These are phyloP conservation scores for Monosporascus sp. DNA, from an alignment of 2,329 filamentous ascomycete genomes.

Conservation along the genomic window DNA sequence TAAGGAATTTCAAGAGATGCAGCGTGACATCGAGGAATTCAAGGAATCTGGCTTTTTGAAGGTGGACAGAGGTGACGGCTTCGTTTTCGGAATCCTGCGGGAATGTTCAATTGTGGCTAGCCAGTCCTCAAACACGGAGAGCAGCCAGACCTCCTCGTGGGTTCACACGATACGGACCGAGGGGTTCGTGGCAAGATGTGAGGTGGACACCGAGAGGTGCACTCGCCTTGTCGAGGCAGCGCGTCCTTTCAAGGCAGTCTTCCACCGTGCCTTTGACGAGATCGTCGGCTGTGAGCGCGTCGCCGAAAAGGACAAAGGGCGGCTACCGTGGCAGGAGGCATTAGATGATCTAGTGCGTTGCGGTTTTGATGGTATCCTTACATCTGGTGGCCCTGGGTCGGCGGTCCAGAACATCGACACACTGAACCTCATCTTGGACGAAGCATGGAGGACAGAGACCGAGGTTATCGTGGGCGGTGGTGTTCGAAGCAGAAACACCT, in stretches of 20 bases:
- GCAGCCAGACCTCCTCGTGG: too few species aligned
- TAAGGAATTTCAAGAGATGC: constrained; percentile 40
- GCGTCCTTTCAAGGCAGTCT: constrained; percentile 39
- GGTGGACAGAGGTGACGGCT: constrained; percentile 42
- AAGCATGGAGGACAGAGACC: constrained; percentile 21
- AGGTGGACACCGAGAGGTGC: constrained; percentile 37
- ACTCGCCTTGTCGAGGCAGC: constrained; percentile 35
- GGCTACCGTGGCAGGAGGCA: constrained; percentile 14
- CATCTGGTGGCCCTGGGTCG: constrained; percentile 42
- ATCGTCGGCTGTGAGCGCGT: constrained; percentile 27
- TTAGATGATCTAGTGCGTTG: constrained; percentile 32
- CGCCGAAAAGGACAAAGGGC: neutral
- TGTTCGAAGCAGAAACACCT: constrained; percentile 37
- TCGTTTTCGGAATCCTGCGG: constrained; percentile 48
- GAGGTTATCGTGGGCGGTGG: constrained; percentile 50
- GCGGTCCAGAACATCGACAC: constrained; percentile 33
- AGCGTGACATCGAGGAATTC: constrained; percentile 31
- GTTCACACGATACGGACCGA: neutral
- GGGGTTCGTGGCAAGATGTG: constrained; percentile 2
- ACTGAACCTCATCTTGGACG: constrained; percentile 31
- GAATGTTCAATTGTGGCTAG: too few species aligned
- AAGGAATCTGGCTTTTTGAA: constrained; percentile 32
- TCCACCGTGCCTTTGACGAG: constrained; percentile 52
- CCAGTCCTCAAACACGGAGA: too few species aligned
- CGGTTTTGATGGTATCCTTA: constrained; percentile 48